phyloP scores from a whole-genome alignment of 2,329 filamentous ascomycete species.

The Aulographum hederae region DNA sequence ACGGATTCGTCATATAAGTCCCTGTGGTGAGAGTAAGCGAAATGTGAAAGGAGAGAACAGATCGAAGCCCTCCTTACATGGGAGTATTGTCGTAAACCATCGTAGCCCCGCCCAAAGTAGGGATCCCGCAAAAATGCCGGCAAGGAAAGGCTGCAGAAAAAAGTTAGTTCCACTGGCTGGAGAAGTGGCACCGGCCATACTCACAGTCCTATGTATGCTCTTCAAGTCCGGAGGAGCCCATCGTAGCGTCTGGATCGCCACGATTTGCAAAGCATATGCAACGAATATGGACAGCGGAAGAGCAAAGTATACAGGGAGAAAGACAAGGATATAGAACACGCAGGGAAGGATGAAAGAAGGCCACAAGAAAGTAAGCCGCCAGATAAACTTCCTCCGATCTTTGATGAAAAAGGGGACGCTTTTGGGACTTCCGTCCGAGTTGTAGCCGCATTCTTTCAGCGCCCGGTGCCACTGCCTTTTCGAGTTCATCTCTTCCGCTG shows the following conservation, averaged over 20 bases:
- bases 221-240: conserved; percentile 81
- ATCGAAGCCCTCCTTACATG: conserved; percentile 32
- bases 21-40: conserved; percentile 28
- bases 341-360: conserved; percentile 62
- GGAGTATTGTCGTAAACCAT: conserved; percentile 59
- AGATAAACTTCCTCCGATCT: conserved; percentile 61
- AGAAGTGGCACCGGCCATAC: too few relatives aligned
- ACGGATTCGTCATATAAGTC: conserved; percentile 46
- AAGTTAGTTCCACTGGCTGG: too few relatives aligned
- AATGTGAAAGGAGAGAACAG: conserved; percentile 5
- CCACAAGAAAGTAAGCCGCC: conserved; percentile 76
- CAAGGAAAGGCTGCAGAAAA: conserved; percentile 56
- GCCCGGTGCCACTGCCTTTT: conserved; percentile 65
- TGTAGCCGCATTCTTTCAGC: conserved; percentile 68
- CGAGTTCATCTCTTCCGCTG: conserved; percentile 82
- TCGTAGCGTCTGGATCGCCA: conserved; percentile 57
- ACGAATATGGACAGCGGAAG: conserved; percentile 51
- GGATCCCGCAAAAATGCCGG: conserved; percentile 80
- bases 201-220: conserved; percentile 71
- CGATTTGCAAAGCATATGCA: conserved; percentile 56
- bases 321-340: conserved; percentile 52
- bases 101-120: conserved; percentile 63
- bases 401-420: conserved; percentile 62
- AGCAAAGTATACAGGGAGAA: conserved; percentile 55
- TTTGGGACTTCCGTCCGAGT: conserved; percentile 55